These are phyloP conservation scores for Helichrysum umbraculigerum DNA, from an alignment of 129 eudicot genomes.

Conservation along the genomic window DNA sequence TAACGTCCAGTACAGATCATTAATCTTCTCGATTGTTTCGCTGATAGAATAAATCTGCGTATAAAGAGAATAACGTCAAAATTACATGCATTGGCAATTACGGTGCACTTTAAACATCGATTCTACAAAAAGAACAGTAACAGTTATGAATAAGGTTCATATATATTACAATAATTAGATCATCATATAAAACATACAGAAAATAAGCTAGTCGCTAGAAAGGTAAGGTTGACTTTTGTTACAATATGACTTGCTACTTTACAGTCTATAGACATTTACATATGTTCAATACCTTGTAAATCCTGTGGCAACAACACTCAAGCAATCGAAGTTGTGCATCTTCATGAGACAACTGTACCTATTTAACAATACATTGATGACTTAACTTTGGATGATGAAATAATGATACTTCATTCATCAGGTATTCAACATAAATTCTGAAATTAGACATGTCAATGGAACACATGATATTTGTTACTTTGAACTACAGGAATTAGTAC, in stretches of 20 bases:
- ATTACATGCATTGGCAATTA: background rate
- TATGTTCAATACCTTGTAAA: conserved; percentile 54
- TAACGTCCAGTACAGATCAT: conserved; percentile 79
- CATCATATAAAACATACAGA: background rate
- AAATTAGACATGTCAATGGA: no score
- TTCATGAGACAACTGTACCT: conserved; percentile 74
- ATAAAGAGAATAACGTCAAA: background rate
- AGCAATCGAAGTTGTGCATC: conserved; percentile 71
- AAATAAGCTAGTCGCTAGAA: background rate
- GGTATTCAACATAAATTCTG: no score
- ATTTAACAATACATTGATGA: conserved; percentile 18
- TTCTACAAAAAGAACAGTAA: background rate
- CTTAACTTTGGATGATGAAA: no score
- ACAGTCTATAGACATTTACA: no score
- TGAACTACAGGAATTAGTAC: no score
- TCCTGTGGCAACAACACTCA: conserved; percentile 67
- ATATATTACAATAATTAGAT: background rate
- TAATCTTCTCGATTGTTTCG: conserved; percentile 67
- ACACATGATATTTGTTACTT: no score
- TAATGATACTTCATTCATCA: no score
- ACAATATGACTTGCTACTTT: no score
- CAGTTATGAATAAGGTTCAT: background rate
- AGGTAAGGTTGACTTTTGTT: background rate
- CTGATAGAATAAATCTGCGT: conserved; percentile 59
- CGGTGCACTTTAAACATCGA: background rate